Conservation (phyloP, 768 basidiomycete genomes). For the Naganishia randhawae region DNA sequence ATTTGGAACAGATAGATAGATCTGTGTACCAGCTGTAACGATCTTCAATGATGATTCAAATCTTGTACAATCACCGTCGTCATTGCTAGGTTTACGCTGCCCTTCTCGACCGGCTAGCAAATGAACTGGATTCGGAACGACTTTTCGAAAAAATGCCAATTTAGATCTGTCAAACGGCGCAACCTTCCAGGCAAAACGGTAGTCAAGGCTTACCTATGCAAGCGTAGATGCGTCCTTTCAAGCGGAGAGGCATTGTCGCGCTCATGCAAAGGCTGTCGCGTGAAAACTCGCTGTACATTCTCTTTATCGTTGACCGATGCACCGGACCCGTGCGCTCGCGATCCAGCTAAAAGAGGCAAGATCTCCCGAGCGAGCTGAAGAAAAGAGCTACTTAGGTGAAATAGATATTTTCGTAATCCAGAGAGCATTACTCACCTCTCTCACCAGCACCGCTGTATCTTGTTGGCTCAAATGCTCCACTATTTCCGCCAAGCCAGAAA, state of each 20-base stretch:
- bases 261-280: neutral
- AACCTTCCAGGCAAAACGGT: neutral
- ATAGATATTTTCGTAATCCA: neutral
- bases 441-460: constrained; percentile 85
- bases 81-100: neutral
- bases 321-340: neutral
- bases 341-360: neutral
- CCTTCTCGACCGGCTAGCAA: constrained; percentile 1
- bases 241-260: neutral
- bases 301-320: neutral
- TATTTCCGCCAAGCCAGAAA: constrained; percentile 73
- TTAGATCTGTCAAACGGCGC: neutral
- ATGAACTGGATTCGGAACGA: constrained; percentile 2
- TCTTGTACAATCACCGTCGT: neutral
- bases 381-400: neutral
- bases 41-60: no score
- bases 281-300: neutral
- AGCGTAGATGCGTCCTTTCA: neutral
- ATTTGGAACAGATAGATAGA: no score
- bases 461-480: constrained; percentile 75
- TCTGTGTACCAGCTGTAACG: no score
- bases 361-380: constrained; percentile 16
- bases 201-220: neutral
- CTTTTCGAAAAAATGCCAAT: neutral
- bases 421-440: constrained; percentile 58